phyloP scores from a whole-genome alignment of 2,329 filamentous ascomycete species.

The Xylaria sp. region DNA sequence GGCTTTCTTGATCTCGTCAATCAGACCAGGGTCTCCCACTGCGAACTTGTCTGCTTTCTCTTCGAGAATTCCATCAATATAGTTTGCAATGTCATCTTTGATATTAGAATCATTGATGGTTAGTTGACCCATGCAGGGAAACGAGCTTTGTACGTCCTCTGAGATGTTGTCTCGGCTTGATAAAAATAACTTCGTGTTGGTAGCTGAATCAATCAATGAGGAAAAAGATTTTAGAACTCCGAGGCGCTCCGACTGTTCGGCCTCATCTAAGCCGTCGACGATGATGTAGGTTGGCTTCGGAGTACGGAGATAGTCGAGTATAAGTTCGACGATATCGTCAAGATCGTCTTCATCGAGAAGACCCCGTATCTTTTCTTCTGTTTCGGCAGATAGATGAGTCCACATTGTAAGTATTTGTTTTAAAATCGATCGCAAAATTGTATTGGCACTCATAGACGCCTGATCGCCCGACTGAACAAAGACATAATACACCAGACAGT shows the following conservation, averaged over 20 bases:
- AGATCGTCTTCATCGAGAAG: neutral
- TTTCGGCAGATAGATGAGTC: conserved; percentile 11
- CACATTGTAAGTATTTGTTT: conserved; percentile 18
- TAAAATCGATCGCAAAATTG: conserved; percentile 23
- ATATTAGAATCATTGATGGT: neutral
- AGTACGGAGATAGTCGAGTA: neutral
- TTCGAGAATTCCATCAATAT: neutral
- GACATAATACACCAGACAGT: conserved; percentile 23
- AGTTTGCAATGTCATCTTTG: neutral
- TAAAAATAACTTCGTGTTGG: conserved; percentile 1
- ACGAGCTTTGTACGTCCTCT: neutral
- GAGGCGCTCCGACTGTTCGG: neutral
- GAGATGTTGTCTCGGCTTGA: neutral
- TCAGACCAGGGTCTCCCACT: conserved; percentile 15
- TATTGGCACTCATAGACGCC: conserved; percentile 19
- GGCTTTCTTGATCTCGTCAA: conserved; percentile 24
- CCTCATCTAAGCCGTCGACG: conserved; percentile 13
- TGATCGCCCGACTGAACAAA: conserved; percentile 24
- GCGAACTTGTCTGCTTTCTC: neutral
- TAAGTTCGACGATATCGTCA: neutral
- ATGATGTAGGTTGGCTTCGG: conserved; percentile 4
- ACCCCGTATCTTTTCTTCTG: neutral
- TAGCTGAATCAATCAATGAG: neutral
- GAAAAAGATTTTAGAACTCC: neutral
- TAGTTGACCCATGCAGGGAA: neutral